Evolutionary conservation across 2,329 filamentous ascomycete genomes (phyloP), one percentile per base, ranked within the genome.

Genomic region (Alternaria tenuissima): DNA sequence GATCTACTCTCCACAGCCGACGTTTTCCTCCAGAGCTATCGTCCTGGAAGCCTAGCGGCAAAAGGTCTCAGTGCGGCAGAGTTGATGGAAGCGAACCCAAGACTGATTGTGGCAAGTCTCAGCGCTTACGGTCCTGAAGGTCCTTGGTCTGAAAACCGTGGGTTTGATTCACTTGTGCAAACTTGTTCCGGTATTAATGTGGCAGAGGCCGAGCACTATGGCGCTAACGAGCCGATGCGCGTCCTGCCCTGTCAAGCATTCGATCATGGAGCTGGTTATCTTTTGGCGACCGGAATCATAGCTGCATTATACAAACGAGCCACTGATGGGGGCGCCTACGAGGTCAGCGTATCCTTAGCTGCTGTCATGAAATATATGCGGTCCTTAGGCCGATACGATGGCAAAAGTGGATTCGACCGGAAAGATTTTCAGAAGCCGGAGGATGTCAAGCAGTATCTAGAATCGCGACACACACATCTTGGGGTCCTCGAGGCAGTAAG

Each of bases 121-220:
- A 85, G 83, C 1, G 85, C 86, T 0, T 88, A 84, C 59, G 85
- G 84, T 0, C 77, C 81, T 0, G 56, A 72, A 0, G 84, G 85
- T 0, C 83, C 83, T 0, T 85, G 83, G 83, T 63, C 70, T 0
- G 57, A 66, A 0, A 75, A 81, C 3, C 77, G 86, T 2, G 86
- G 86, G 0, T 88, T 86, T 55, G 86, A 88, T 63, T 86, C 84
- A 0, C 76, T 85, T 4, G 81, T 85, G 0, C 85, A 88, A 70
- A 85, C 85, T 7, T 85, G 82, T 55, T 82, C 83, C 0, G 86
- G 86, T 0, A 81, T 87, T 71, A 87, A 87, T 44, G 77, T 85
- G 1, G 83, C 83, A 0, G 86, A 88, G 65, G 85, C 85, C 0
- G 78, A 82, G 56, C 79, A 82, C 46, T 81, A 70, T 22, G 80